Base-by-base conservation (phyloP, 148 eudicot species). In the Simmondsia chinensis region DNA sequence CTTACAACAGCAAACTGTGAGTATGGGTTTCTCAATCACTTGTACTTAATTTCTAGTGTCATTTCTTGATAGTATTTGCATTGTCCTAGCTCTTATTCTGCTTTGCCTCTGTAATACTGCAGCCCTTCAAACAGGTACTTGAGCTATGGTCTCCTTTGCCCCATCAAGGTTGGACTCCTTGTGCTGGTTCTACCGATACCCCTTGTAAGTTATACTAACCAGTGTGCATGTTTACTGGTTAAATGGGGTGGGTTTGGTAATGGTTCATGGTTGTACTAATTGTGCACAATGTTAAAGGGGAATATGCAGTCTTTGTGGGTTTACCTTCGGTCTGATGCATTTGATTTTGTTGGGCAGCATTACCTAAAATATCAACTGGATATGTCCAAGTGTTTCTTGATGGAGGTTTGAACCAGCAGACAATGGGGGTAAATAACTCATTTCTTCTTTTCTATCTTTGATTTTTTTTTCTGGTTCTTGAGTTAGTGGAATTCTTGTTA, bases 61-160 rank as follows among this genome's bases (percentile, higher is more conserved):
- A 25, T 5, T 27, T 10, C 5, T 11, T 20, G 10, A 7, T n/a
- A n/a, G n/a, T 20, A 3, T 2, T 27, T 12, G 6, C 22, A 14
- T 36, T 15, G 9, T 20, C 12, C 5, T 48, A 27, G 37, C 45
- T 21, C 42, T 31, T 18, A 36, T 51, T 20, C 15, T 66, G 37
- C n/a, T 39, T 43, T 37, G 34, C 25, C 59, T 16, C n/a, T n/a
- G n/a, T n/a, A n/a, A n/a, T n/a, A n/a, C n/a, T n/a, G n/a, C 71
- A 85, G 95, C 65, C 86, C 42, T 57, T 52, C 9, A 61, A 58
- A 48, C 73, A 66, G 46, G 68, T 67, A 19, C 61, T 74, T 36
- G 74, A 77, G 26, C 55, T 75, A 3, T 85, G 95, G 95, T 69
- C 83, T 45, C 87, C 95, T 31, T 64, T 89, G 82, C 66, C 77